Percentiles rank a stretch among this genome's conserved stretches.
Evolutionary conservation across 805 yeast genomes (phyloP).

Genomic region (Maudiozyma saulgeensis): DNA sequence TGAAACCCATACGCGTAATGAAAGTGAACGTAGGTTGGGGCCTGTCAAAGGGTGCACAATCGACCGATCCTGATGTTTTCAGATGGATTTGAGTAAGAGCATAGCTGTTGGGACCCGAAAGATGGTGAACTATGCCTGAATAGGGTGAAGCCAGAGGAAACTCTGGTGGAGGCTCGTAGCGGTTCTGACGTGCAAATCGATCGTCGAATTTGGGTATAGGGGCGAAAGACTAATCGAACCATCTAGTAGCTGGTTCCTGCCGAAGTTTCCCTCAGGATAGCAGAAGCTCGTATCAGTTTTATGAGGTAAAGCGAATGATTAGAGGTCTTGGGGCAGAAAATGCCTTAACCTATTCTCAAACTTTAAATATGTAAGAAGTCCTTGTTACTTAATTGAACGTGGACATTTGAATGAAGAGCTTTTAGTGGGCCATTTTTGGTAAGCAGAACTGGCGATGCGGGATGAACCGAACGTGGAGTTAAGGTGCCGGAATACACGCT

Average conservation of each 20-base stretch:
- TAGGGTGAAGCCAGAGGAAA: slow-evolving; percentile 39
- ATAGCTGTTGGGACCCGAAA: slow-evolving; percentile 38
- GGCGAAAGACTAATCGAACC: slow-evolving; percentile 33
- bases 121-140: slow-evolving; percentile 39
- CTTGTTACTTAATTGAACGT: slow-evolving; percentile 35
- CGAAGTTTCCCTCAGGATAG: slow-evolving; percentile 37
- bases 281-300: slow-evolving; percentile 36
- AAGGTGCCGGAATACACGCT: slow-evolving; percentile 37
- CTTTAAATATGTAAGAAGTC: slow-evolving; percentile 36
- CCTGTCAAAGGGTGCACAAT: slow-evolving; percentile 30
- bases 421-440: slow-evolving; percentile 39
- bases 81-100: slow-evolving; percentile 36
- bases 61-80: slow-evolving; percentile 33
- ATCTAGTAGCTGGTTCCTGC: slow-evolving; percentile 38
- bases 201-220: slow-evolving; percentile 36
- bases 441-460: slow-evolving; percentile 41
- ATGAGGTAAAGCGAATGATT: slow-evolving; percentile 36
- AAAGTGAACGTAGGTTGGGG: slow-evolving; percentile 30
- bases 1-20: slow-evolving; percentile 34
- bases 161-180: slow-evolving; percentile 39
- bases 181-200: slow-evolving; percentile 39
- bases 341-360: slow-evolving; percentile 35
- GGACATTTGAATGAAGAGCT: slow-evolving; percentile 31
- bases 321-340: slow-evolving; percentile 34
- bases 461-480: slow-evolving; percentile 35